Evolutionary conservation across 805 yeast species (phyloP).

Genomic region (Tetrapisispora arboricola): DNA sequence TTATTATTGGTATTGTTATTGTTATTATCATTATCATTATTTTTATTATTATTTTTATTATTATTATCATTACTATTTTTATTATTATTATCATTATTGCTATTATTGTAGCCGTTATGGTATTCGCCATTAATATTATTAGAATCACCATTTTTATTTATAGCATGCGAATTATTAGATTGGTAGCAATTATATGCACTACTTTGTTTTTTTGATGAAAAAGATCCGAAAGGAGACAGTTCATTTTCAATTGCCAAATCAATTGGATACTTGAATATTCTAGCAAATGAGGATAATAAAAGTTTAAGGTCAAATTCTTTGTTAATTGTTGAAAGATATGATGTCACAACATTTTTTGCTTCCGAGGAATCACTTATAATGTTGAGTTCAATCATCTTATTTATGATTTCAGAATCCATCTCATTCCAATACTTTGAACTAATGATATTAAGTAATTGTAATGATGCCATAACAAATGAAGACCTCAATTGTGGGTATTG

Average conservation of each 20-base stretch:
- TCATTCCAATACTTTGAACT: conserved; percentile 4
- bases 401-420: not conserved
- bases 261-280: conserved; percentile 39
- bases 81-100: conserved; percentile 4
- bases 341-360: not conserved
- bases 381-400: not conserved
- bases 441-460: conserved; percentile 54
- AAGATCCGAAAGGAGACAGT: conserved; percentile 27
- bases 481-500: conserved; percentile 27
- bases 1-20: not conserved
- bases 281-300: conserved; percentile 38
- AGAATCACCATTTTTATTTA: not conserved
- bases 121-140: not conserved
- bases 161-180: conserved; percentile 1
- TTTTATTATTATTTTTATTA: not conserved
- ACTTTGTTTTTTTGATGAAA: conserved; percentile 4
- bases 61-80: not conserved
- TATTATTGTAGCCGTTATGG: not conserved
- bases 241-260: conserved; percentile 31
- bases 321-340: conserved; percentile 40
- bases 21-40: conserved; percentile 4
- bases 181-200: not conserved
- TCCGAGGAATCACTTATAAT: not conserved
- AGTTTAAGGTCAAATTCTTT: conserved; percentile 46
- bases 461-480: conserved; percentile 41